Evolutionary conservation across 148 eudicot species (phyloP), one percentile per base, ranked within the genome.

Genomic region (Rhododendron simsii): DNA sequence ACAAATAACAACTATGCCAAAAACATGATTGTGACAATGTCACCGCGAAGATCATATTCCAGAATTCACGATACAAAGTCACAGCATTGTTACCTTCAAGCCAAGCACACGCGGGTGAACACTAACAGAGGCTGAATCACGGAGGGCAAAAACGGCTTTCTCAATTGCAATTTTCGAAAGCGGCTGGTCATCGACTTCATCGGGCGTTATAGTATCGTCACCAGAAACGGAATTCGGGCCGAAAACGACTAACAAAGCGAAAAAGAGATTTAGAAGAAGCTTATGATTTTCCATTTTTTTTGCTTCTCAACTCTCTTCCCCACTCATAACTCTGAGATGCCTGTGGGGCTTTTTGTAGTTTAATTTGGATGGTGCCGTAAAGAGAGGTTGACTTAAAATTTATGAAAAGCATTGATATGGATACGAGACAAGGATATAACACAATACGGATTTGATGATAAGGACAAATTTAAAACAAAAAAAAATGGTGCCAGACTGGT

Each of bases 21-120:
- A 47, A 47, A 47, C 50, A 47, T 47, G 50, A 7, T 47, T 9
- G 50, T 47, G 50, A 9, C 1, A 47, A 47, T 47, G 50, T 47
- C 50, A 47, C 8, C 50, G 12, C 8, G 50, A 47, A 47, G 50
- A 47, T 47, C 50, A 47, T 47, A 47, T 7, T 47, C 50, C 50
- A 47, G 50, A 47, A 8, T 47, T 47, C 11, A 47, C 50, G 50
- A 47, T 47, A 47, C 50, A 9, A 23, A 23, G 28, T 63, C 28
- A 63, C 28, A 63, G 71, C 71, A 10, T 63, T 57, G 23, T 57
- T 57, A 80, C 82, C 82, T 80, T 16, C 63, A 51, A 51, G 82
- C 93, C 96, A 33, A 92, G 93, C 85, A 92, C 47, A 82, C 33
- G 30, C 28, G 93, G 93, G 41, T 84, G 71, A 21, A 88, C 96